Percentiles rank a stretch among this genome's conserved stretches.
Conservation (phyloP, 1,139 yeast genomes). For the Casaregolazyma suthepensis region DNA sequence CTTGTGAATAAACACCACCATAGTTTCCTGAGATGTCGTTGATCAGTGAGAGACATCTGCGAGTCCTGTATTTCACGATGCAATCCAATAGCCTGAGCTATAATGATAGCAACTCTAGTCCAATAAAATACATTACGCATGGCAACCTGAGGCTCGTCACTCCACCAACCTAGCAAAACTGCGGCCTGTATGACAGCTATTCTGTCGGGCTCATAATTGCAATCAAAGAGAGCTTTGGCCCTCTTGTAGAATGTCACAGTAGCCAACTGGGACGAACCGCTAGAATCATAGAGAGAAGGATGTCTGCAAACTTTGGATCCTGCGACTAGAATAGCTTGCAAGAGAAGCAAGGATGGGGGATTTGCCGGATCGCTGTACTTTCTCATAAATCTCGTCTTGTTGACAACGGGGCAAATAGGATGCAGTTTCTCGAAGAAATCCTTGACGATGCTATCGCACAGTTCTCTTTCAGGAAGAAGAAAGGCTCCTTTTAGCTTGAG, state of each 20-base stretch:
- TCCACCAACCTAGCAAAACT: slow-evolving; percentile 59
- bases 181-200: slow-evolving; percentile 62
- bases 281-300: slow-evolving; percentile 50
- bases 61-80: slow-evolving; percentile 44
- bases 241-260: slow-evolving; percentile 65
- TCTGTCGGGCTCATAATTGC: slow-evolving; percentile 68
- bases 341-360: slow-evolving; percentile 61
- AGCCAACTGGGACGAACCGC: slow-evolving; percentile 53
- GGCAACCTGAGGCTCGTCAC: slow-evolving; percentile 70
- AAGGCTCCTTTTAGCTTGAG: slow-evolving; percentile 64
- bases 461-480: slow-evolving; percentile 50
- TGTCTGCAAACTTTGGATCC: slow-evolving; percentile 61
- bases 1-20: slow-evolving; percentile 81
- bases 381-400: slow-evolving; percentile 54
- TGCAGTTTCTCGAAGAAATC: slow-evolving; percentile 59
- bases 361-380: slow-evolving; percentile 52
- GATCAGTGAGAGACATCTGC: slow-evolving; percentile 39
- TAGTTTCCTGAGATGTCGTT: slow-evolving; percentile 58
- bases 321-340: slow-evolving; percentile 64
- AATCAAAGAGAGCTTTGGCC: slow-evolving; percentile 71
- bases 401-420: slow-evolving; percentile 60
- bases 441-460: slow-evolving; percentile 54
- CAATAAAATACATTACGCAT: slow-evolving; percentile 71
- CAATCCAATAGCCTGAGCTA: slow-evolving; percentile 77
- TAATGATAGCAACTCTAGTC: slow-evolving; percentile 65